These are phyloP conservation scores for Chaetomidium leptoderma DNA, from an alignment of 495 filamentous ascomycete species.

Conservation along the genomic window DNA sequence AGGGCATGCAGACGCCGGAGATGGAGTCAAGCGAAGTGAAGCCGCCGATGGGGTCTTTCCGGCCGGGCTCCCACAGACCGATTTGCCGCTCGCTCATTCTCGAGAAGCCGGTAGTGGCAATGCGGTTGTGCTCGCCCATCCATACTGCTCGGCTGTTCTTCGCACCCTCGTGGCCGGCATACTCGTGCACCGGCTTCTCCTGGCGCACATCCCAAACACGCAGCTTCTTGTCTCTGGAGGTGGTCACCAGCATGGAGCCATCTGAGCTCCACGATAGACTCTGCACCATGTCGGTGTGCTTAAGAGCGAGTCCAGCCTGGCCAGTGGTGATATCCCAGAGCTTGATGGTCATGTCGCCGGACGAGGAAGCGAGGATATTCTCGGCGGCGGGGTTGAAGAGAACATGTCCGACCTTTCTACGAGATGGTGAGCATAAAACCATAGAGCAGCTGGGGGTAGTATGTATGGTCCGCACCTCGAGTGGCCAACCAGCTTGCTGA, in stretches of 20 bases:
- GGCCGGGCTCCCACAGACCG: constrained; percentile 88
- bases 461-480: constrained; percentile 44
- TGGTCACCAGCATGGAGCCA: constrained; percentile 83
- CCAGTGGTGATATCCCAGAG: constrained; percentile 92
- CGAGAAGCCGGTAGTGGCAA: constrained; percentile 95
- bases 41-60: constrained; percentile 79
- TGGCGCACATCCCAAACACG: constrained; percentile 95
- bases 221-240: constrained; percentile 96
- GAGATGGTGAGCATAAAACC: constrained; percentile 13
- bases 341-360: constrained; percentile 92
- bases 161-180: constrained; percentile 79
- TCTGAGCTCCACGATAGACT: constrained; percentile 94
- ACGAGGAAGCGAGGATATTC: constrained; percentile 90
- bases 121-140: constrained; percentile 91
- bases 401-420: constrained; percentile 91
- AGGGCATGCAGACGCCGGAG: constrained; percentile 97
- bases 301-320: constrained; percentile 64
- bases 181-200: constrained; percentile 80
- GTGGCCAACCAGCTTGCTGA: constrained; percentile 75
- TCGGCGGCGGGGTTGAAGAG: constrained; percentile 96
- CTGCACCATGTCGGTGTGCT: constrained; percentile 87
- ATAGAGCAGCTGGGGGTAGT: background rate
- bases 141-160: constrained; percentile 96
- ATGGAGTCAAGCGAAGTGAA: constrained; percentile 88
- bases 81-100: constrained; percentile 97